phyloP scores from a whole-genome alignment of 371 early-diverging fungal species.

The Rhizopus delemar region DNA sequence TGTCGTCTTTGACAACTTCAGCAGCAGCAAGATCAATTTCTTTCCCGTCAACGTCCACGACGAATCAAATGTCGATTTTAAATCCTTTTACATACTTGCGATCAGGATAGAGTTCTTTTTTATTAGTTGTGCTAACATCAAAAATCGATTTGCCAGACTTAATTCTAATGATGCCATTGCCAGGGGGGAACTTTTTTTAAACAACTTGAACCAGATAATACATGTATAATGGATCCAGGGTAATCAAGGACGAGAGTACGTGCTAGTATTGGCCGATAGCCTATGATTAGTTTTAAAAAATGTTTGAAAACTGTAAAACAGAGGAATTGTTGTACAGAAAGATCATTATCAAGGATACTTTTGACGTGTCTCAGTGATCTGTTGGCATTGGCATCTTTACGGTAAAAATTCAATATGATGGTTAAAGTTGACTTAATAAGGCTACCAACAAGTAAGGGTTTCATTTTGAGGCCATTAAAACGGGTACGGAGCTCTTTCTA shows the following conservation, averaged over 20 bases:
- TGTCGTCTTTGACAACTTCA: too few species aligned
- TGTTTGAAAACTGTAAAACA: slow-evolving; percentile 1
- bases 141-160: too few species aligned
- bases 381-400: slow-evolving; percentile 1
- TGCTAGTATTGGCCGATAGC: background rate
- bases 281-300: background rate
- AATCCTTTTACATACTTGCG: too few species aligned
- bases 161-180: background rate
- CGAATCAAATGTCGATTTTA: too few species aligned
- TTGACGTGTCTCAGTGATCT: background rate
- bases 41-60: too few species aligned
- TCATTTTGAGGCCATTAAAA: background rate
- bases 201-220: slow-evolving; percentile 3
- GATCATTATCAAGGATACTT: slow-evolving; percentile 2
- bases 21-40: too few species aligned
- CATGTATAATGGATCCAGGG: background rate
- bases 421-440: slow-evolving; percentile 4
- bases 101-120: too few species aligned
- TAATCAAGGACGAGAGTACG: background rate
- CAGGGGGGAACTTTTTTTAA: background rate
- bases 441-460: background rate
- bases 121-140: too few species aligned
- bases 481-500: background rate
- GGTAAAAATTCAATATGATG: slow-evolving; percentile 2
- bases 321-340: background rate